Base-by-base conservation (phyloP, 2,329 filamentous ascomycete species). In the Talaromyces sp. region DNA sequence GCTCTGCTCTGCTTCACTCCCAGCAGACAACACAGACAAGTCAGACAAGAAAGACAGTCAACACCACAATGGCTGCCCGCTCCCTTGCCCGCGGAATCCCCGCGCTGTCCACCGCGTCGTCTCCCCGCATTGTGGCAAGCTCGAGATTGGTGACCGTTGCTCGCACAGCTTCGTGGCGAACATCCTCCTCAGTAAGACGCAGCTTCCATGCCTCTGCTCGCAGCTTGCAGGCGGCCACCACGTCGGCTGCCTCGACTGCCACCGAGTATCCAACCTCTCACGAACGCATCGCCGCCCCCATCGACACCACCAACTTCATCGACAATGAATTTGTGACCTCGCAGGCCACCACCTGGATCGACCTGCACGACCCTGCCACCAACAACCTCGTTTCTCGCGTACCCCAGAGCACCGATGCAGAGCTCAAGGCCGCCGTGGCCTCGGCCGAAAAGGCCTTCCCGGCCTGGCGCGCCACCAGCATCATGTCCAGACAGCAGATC, bases 381-480 rank as follows among this genome's bases (percentile, higher is more conserved):
- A 88, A 88, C 78, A 86, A 87, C 68, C 77, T 88, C 64, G 84
- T 88, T 57, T 88, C 85, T 36, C 81, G 85, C 47, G 85, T 88
- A 11, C 85, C 85, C 17, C 85, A 88, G 72, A 84, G 81, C 71
- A 88, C 85, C n/a, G 81, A 86, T 74, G 84, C 78, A 67, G 85
- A 88, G 75, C 78, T 88, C 63, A 78, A 80, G 66, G 84, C 85
- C 4, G 85, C 85, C 2, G 85, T 87, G 28, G 81, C 82, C 68
- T 85, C 84, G 66, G 86, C 86, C 15, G 75, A 85, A 75, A 85
- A 84, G 75, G 85, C 85, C 2, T 88, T 88, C 75, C 83, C 83
- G 36, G 76, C 77, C 63, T 88, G 85, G 85, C 82, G 78, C 65
- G 79, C 81, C 47, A 87, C 82, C 19, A 86, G 83, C 70, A 76